Percentiles rank a stretch among this genome's conserved stretches.
These are phyloP conservation scores for Peronospora destructor DNA, from an alignment of 352 stramenopile species.

Conservation along the genomic window DNA sequence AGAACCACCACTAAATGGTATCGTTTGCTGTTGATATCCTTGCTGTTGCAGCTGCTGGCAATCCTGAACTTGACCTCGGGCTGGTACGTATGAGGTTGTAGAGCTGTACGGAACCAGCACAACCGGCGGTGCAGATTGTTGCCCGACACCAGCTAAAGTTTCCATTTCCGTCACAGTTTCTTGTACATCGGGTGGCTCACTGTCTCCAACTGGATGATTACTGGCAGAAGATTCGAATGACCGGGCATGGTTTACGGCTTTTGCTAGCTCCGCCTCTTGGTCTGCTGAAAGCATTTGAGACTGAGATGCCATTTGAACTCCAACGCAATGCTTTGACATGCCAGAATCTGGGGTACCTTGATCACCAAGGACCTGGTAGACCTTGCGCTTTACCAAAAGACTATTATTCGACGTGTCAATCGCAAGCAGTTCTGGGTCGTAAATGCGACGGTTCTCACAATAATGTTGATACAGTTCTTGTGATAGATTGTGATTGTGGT, in stretches of 20 bases:
- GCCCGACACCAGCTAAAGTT: slow-evolving; percentile 2
- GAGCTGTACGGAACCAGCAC: slow-evolving; percentile 30
- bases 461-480: slow-evolving; percentile 68
- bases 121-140: slow-evolving; percentile 25
- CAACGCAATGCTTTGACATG: not conserved
- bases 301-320: slow-evolving; percentile 8
- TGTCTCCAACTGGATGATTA: slow-evolving; percentile 5
- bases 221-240: slow-evolving; percentile 8
- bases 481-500: slow-evolving; percentile 81
- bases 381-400: slow-evolving; percentile 22
- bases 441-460: slow-evolving; percentile 71
- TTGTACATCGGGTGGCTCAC: slow-evolving; percentile 7
- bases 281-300: slow-evolving; percentile 14
- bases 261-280: slow-evolving; percentile 19
- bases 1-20: slow-evolving; percentile 11
- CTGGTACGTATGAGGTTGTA: slow-evolving; percentile 9
- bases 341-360: not conserved
- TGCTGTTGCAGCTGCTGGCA: slow-evolving; percentile 6
- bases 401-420: slow-evolving; percentile 43
- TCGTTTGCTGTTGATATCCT: slow-evolving; percentile 8
- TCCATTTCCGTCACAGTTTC: slow-evolving; percentile 5
- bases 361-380: slow-evolving; percentile 2
- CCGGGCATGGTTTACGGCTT: slow-evolving; percentile 20
- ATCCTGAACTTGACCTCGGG: slow-evolving; percentile 12
- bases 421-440: slow-evolving; percentile 56